These are phyloP conservation scores for Bryoglossum gracile DNA, from an alignment of 495 filamentous ascomycete species.

Conservation along the genomic window DNA sequence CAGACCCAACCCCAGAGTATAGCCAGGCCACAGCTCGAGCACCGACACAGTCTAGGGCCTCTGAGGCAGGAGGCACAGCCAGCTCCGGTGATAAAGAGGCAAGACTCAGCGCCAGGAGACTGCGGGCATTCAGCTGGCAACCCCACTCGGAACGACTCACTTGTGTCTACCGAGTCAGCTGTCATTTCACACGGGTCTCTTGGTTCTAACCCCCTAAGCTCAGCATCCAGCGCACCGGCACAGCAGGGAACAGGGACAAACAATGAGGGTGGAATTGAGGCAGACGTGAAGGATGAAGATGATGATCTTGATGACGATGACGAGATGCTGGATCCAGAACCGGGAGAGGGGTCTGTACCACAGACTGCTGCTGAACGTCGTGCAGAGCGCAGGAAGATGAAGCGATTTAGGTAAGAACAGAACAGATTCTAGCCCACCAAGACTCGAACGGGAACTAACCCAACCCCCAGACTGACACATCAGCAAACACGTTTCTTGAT, in stretches of 20 bases:
- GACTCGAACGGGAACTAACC: no score
- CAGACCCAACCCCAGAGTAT: constrained; percentile 38
- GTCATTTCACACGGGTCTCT: constrained; percentile 29
- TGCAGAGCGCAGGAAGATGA: constrained; percentile 88
- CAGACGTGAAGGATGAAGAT: constrained; percentile 36
- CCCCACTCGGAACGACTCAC: constrained; percentile 34
- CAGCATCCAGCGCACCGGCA: constrained; percentile 27
- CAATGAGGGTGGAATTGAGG: constrained; percentile 27
- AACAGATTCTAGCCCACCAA: neutral
- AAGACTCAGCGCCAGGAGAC: constrained; percentile 21
- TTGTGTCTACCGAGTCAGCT: constrained; percentile 35
- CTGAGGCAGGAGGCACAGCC: constrained; percentile 30
- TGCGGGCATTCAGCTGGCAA: constrained; percentile 6
- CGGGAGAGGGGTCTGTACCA: constrained; percentile 37
- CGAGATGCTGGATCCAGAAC: constrained; percentile 43
- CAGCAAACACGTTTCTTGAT: constrained; percentile 95
- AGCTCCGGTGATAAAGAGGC: constrained; percentile 26
- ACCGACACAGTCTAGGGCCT: constrained; percentile 21
- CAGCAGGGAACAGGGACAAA: constrained; percentile 23
- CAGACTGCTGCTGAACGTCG: constrained; percentile 63
- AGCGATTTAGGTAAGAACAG: constrained; percentile 72
- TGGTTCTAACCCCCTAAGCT: constrained; percentile 35
- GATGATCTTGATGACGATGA: constrained; percentile 42
- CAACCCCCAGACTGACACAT: constrained; percentile 76
- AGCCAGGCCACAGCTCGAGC: constrained; percentile 23